phyloP scores from a whole-genome alignment of 1,139 yeast genomes.

The Yamadazyma pseudoaaseri region DNA sequence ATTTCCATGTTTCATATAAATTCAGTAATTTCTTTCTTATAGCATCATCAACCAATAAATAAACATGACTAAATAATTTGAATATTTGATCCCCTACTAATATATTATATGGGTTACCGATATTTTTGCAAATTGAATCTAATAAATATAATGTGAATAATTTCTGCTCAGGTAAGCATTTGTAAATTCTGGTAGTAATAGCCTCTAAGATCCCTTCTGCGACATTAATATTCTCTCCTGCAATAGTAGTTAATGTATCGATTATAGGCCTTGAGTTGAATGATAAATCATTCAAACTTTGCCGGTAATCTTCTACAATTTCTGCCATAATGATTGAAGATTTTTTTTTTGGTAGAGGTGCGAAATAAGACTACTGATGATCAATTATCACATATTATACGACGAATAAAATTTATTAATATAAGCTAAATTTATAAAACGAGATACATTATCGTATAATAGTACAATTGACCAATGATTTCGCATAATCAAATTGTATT shows the following conservation, averaged over 20 bases:
- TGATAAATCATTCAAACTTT: slow-evolving; percentile 72
- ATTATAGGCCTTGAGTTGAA: slow-evolving; percentile 90
- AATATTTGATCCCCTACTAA: slow-evolving; percentile 67
- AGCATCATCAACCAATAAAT: slow-evolving; percentile 73
- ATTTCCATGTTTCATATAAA: slow-evolving; percentile 85
- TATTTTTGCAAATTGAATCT: slow-evolving; percentile 91
- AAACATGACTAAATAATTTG: slow-evolving; percentile 72
- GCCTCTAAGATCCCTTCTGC: slow-evolving; percentile 80
- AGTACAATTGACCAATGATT: too few relatives aligned
- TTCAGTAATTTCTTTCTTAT: slow-evolving; percentile 66
- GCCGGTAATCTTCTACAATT: slow-evolving; percentile 55
- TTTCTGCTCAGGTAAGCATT: slow-evolving; percentile 71
- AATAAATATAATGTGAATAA: slow-evolving; percentile 78
- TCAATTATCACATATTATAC: too few relatives aligned
- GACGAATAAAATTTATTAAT: too few relatives aligned
- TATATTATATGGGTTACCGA: slow-evolving; percentile 84
- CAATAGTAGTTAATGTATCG: slow-evolving; percentile 79
- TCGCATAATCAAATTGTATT: too few relatives aligned
- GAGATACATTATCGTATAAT: too few relatives aligned
- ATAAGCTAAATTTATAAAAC: too few relatives aligned
- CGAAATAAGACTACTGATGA: too few relatives aligned
- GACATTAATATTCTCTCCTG: slow-evolving; percentile 74
- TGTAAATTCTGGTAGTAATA: slow-evolving; percentile 58
- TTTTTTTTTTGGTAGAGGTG: not conserved
- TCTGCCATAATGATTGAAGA: slow-evolving; percentile 17